Conservation (phyloP, 1,284 basidiomycete species). For the Moniliophthora roreri region DNA sequence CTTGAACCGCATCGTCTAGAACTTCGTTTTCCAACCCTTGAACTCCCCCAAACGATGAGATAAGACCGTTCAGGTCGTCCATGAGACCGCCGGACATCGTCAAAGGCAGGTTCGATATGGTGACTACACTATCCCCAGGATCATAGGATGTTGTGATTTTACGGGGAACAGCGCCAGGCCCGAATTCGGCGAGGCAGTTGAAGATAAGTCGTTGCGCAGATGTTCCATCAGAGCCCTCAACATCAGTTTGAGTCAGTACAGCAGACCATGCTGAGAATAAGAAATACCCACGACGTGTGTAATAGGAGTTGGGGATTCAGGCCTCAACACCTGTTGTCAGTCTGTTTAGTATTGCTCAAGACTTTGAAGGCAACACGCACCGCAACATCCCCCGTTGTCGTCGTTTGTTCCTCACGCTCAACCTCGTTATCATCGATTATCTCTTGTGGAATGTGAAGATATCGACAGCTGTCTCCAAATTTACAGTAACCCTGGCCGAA, state of each 20-base stretch:
- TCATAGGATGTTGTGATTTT: conserved; percentile 41
- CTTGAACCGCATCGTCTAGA: conserved; percentile 18
- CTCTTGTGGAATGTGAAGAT: background rate
- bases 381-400: too few relatives aligned
- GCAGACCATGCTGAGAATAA: background rate
- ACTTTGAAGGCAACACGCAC: too few relatives aligned
- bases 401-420: too few relatives aligned
- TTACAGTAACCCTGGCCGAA: background rate
- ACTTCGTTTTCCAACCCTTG: conserved; percentile 21
- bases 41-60: conserved; percentile 29
- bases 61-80: conserved; percentile 21
- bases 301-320: background rate
- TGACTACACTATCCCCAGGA: conserved; percentile 29
- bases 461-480: background rate
- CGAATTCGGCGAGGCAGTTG: conserved; percentile 38
- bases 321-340: background rate
- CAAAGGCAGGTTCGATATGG: conserved; percentile 37
- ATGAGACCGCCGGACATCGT: conserved; percentile 27
- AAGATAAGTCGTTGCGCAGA: conserved; percentile 29
- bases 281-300: background rate
- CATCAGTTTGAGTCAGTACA: conserved; percentile 6
- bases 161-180: conserved; percentile 31
- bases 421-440: background rate
- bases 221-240: conserved; percentile 21
- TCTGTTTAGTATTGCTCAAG: too few relatives aligned